A percentile compares a stretch with the other conserved stretches of the same genome.
phyloP scores from a whole-genome alignment of 208 protist species.

The Crithidia mellificae region DNA sequence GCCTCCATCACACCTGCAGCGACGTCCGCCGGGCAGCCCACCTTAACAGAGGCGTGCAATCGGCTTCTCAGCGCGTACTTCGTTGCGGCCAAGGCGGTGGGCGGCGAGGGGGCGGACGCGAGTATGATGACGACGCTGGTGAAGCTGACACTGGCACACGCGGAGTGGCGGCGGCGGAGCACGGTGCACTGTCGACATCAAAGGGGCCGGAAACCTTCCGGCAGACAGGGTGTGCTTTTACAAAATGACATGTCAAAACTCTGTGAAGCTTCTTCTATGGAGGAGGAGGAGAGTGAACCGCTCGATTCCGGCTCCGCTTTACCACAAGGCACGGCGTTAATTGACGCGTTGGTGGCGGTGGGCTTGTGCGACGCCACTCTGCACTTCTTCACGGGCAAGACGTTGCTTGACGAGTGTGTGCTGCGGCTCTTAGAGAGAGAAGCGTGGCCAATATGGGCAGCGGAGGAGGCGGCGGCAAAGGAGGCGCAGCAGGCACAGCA shows the following conservation, averaged over 20 bases:
- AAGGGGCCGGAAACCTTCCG: too few relatives aligned
- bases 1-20: neutral
- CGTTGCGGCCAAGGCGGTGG: constrained; percentile 59
- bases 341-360: constrained; percentile 80
- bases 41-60: constrained; percentile 51
- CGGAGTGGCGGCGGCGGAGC: constrained; percentile 43
- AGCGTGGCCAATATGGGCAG: constrained; percentile 23
- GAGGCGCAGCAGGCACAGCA: neutral
- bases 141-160: constrained; percentile 68
- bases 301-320: neutral
- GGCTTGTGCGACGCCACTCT: constrained; percentile 77
- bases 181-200: neutral
- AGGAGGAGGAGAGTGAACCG: too few relatives aligned
- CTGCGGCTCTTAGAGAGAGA: constrained; percentile 49
- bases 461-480: neutral
- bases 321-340: constrained; percentile 49
- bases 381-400: constrained; percentile 63
- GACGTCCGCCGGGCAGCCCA: constrained; percentile 30
- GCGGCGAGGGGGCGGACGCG: constrained; percentile 49
- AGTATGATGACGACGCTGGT: constrained; percentile 79
- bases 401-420: constrained; percentile 57
- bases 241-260: too few relatives aligned
- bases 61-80: constrained; percentile 74
- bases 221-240: too few relatives aligned
- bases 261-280: too few relatives aligned